Evolutionary conservation across 176 grass and related monocot species (phyloP).

Genomic region (Alopecurus myosuroides): DNA sequence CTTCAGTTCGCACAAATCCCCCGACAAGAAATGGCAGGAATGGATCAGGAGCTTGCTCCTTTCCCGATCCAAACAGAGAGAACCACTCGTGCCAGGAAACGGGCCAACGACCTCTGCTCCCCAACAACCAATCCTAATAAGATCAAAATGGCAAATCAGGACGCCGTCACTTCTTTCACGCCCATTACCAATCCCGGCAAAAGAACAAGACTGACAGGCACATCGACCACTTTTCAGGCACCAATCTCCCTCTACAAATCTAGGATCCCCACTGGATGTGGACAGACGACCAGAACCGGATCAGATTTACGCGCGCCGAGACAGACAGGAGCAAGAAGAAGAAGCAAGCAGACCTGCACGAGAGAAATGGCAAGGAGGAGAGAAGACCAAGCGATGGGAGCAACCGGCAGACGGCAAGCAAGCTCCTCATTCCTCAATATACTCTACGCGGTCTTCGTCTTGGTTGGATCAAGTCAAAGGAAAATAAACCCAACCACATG

Average conservation of each 20-base stretch:
- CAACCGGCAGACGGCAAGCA: not conserved
- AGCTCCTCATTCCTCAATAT: not conserved
- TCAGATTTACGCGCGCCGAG: slow-evolving; percentile 22
- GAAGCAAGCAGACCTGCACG: slow-evolving; percentile 17
- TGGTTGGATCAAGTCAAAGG: slow-evolving; percentile 44
- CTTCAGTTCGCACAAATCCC: slow-evolving; percentile 1
- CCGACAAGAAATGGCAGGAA: not conserved
- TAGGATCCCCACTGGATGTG: not conserved
- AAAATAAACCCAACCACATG: slow-evolving; percentile 16
- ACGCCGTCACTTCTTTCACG: not conserved
- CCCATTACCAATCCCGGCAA: not conserved
- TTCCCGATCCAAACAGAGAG: not conserved
- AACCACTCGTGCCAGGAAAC: slow-evolving; percentile 1
- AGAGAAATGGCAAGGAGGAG: not conserved
- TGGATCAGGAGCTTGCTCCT: slow-evolving; percentile 3
- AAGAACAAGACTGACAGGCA: not conserved
- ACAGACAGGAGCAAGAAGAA: not conserved
- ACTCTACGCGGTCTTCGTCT: slow-evolving; percentile 13
- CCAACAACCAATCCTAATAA: slow-evolving; percentile 13
- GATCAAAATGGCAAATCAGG: slow-evolving; percentile 22
- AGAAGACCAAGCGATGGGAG: not conserved
- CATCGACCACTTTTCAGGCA: not conserved
- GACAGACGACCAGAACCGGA: not conserved
- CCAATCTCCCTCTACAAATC: not conserved
- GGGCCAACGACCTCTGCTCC: not conserved